A percentile compares a stretch with the other conserved stretches of the same genome.
phyloP scores from a whole-genome alignment of 2,329 filamentous ascomycete species.

The Lasiodiplodia citricola region DNA sequence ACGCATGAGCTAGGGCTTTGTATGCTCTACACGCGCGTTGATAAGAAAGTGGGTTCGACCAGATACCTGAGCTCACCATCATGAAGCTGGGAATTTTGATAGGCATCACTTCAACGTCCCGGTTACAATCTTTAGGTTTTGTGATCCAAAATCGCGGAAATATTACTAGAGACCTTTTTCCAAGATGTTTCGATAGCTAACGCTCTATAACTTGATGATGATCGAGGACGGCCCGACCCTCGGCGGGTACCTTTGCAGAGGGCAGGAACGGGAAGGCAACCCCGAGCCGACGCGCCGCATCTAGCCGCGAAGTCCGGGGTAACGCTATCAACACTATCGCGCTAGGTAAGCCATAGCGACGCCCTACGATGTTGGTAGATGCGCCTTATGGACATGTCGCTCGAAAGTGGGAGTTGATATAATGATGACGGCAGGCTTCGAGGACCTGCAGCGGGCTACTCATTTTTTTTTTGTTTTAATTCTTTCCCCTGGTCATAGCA shows the following conservation, averaged over 20 bases:
- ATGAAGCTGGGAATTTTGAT: too few relatives aligned
- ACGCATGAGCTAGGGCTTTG: background rate
- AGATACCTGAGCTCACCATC: background rate
- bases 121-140: too few relatives aligned
- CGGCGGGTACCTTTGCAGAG: background rate
- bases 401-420: background rate
- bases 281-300: slow-evolving; percentile 2
- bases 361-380: background rate
- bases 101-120: too few relatives aligned
- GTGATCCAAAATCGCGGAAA: too few relatives aligned
- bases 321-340: background rate
- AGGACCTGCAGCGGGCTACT: background rate
- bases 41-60: background rate
- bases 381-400: background rate
- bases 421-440: background rate
- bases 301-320: background rate
- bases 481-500: background rate
- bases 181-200: too few relatives aligned
- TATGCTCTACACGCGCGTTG: background rate
- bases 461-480: background rate
- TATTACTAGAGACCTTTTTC: too few relatives aligned
- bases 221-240: background rate
- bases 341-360: slow-evolving; percentile 1
- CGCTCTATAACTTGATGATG: background rate
- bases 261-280: slow-evolving; percentile 1